These are phyloP conservation scores for Nemania diffusa DNA, from an alignment of 2,329 filamentous ascomycete genomes.

Conservation along the genomic window DNA sequence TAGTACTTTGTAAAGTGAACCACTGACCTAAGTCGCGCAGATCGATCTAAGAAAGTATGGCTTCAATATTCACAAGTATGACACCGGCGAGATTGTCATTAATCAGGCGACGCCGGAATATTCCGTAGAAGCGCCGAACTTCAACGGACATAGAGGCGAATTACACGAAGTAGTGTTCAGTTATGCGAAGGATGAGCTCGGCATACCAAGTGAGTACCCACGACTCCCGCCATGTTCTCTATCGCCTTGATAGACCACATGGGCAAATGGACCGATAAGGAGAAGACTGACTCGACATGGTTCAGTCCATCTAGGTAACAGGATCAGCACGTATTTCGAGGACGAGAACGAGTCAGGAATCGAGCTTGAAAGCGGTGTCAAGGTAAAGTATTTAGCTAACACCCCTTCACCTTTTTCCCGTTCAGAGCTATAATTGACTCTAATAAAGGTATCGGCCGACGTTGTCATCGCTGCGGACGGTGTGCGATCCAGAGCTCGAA, in stretches of 20 bases:
- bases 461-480: slow-evolving; percentile 66
- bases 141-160: slow-evolving; percentile 71
- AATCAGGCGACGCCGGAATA: slow-evolving; percentile 61
- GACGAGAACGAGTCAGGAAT: slow-evolving; percentile 62
- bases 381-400: slow-evolving; percentile 43
- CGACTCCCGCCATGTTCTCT: not conserved
- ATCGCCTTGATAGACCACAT: not conserved
- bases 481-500: slow-evolving; percentile 62
- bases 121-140: slow-evolving; percentile 61
- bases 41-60: slow-evolving; percentile 64
- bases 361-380: slow-evolving; percentile 59
- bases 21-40: not conserved
- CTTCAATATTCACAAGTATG: slow-evolving; percentile 71
- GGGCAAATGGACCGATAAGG: no score
- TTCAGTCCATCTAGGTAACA: slow-evolving; percentile 59
- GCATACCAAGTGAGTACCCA: slow-evolving; percentile 56
- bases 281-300: not conserved
- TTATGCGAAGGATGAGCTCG: slow-evolving; percentile 64
- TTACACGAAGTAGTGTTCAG: slow-evolving; percentile 69
- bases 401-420: not conserved
- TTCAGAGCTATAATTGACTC: slow-evolving; percentile 1
- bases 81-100: slow-evolving; percentile 67
- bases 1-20: not conserved
- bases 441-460: slow-evolving; percentile 55
- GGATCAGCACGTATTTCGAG: slow-evolving; percentile 66